Base-by-base conservation (phyloP, 176 grass and related monocot species). In the Triticum urartu region DNA sequence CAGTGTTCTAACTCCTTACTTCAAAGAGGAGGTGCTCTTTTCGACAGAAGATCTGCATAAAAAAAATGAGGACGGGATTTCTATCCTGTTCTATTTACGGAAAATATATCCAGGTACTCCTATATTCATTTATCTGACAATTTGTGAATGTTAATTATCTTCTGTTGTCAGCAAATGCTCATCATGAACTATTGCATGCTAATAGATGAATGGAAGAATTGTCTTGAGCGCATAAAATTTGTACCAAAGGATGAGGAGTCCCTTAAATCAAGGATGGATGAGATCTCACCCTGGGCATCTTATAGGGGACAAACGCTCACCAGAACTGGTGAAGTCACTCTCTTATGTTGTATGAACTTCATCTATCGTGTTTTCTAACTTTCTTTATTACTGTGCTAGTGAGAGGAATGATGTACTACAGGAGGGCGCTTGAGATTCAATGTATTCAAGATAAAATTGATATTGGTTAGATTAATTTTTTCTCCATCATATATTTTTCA, bases 341-440 rank as follows among this genome's bases (percentile, higher is more conserved):
- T 71, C 17, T 5, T 85, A 22, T 76, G 4, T 24, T 56, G 52
- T 5, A 39, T 88, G 40, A 22, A 47, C 48, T 54, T 18, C 17
- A 72, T 86, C 38, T 83, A 79, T 38, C 39, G 25, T 89, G 20
- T 81, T 77, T 39, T 79, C 38, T 86, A 47, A 86, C 45, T 58
- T 2, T 71, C 62, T 61, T 30, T 81, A 88, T 67, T 48, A 84
- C 70, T 85, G 78, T 84, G 20, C 64, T 66, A 99, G 97, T 99
- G 40, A 94, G 97, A 96, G 97, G 97, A 84, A 94, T 99, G 92
- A 99, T 99, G 97, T 99, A 99, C 85, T 99, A 99, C 32, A 91
- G 85, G 73, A 84, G 8, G 35, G 97, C 97, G 65, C 90, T 99
- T 85, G 50, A 91, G 74, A 82, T 90, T 76, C 97, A 99, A 58